Evolutionary conservation across 257 asterid genomes (phyloP).

Genomic region (Nicotiana benthamiana): DNA sequence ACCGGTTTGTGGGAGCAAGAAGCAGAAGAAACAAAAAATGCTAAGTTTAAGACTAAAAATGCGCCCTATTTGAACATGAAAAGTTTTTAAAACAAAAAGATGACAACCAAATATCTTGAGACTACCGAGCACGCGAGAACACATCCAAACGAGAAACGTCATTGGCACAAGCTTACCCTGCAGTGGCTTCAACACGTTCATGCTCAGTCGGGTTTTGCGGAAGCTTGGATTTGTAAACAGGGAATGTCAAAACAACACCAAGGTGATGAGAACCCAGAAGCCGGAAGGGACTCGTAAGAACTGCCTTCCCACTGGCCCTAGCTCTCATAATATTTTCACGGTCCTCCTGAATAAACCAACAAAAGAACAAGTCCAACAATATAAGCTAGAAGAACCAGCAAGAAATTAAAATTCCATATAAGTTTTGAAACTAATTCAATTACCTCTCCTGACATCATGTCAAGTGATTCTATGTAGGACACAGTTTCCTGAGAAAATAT

Average conservation of each 20-base stretch:
- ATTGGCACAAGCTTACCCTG: slow-evolving; percentile 51
- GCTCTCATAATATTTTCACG: slow-evolving; percentile 91
- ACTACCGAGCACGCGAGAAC: not conserved
- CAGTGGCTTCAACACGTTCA: slow-evolving; percentile 67
- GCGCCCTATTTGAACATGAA: not conserved
- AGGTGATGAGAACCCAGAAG: slow-evolving; percentile 70
- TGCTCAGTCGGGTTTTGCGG: slow-evolving; percentile 49
- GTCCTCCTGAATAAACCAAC: slow-evolving; percentile 59
- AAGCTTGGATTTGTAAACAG: slow-evolving; percentile 73
- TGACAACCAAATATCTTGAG: not conserved
- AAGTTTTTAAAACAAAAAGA: not conserved
- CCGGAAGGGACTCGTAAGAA: slow-evolving; percentile 84
- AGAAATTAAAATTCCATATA: not conserved
- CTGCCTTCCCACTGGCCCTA: slow-evolving; percentile 85
- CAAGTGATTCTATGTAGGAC: slow-evolving; percentile 75
- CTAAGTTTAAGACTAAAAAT: not conserved
- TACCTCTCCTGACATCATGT: slow-evolving; percentile 99
- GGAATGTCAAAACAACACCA: slow-evolving; percentile 91
- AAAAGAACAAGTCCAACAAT: slow-evolving; percentile 1
- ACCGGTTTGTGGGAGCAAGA: not conserved
- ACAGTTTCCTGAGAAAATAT: slow-evolving; percentile 88
- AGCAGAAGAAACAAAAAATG: not conserved
- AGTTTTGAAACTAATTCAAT: not conserved
- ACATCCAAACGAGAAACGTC: not conserved
- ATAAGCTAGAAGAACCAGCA: not conserved